Conservation (phyloP, 306 rosid species). For the Astragalus glycyphyllos region DNA sequence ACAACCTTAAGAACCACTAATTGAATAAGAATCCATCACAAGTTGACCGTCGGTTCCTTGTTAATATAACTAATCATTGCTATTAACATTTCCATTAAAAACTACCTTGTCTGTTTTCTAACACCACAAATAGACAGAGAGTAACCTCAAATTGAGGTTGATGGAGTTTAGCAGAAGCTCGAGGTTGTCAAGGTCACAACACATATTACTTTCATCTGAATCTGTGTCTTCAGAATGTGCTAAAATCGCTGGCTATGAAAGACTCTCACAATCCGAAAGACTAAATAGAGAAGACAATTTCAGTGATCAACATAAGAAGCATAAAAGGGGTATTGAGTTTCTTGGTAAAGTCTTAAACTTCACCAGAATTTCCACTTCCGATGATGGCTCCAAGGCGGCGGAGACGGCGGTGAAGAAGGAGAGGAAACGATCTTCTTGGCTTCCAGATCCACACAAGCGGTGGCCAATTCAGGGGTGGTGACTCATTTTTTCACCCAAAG, state of each 20-base stretch:
- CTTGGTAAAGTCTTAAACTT: conserved; percentile 47
- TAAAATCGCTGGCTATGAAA: conserved; percentile 51
- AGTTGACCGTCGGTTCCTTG: conserved; percentile 14
- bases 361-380: conserved; percentile 27
- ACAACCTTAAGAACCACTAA: neutral
- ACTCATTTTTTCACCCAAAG: neutral
- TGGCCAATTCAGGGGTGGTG: conserved; percentile 80
- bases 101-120: no score
- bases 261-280: conserved; percentile 51
- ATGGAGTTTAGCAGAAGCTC: conserved; percentile 50
- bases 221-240: conserved; percentile 43
- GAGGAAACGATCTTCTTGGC: conserved; percentile 67
- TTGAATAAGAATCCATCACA: neutral
- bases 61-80: neutral
- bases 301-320: conserved; percentile 30
- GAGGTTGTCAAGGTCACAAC: conserved; percentile 42
- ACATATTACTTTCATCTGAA: conserved; percentile 43
- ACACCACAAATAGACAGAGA: no score
- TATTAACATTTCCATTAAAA: neutral
- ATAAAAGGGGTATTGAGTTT: conserved; percentile 43
- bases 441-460: conserved; percentile 57
- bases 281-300: conserved; percentile 32
- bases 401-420: conserved; percentile 33
- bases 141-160: conserved; percentile 2
- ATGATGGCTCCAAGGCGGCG: neutral